Conservation (phyloP, 257 asterid species). For the Leptodermis oblonga region DNA sequence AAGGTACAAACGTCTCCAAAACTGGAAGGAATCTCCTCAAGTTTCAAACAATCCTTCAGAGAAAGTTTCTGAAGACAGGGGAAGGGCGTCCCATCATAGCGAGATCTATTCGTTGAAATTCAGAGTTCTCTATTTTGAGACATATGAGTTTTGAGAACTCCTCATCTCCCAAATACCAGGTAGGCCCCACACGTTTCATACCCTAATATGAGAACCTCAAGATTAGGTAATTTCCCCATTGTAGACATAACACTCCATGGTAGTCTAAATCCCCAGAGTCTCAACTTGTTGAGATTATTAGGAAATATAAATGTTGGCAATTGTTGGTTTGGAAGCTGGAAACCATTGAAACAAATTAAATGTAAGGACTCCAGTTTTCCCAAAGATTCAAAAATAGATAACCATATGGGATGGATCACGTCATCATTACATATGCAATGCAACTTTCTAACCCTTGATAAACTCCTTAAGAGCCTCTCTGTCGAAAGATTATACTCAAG, state of each 20-base stretch:
- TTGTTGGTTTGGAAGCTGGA: not conserved
- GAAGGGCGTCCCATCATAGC: not conserved
- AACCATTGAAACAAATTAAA: not conserved
- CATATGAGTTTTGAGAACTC: slow-evolving; percentile 10
- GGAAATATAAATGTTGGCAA: not conserved
- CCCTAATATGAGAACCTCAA: slow-evolving; percentile 4
- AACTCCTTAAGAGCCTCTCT: not conserved
- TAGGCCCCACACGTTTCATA: not conserved
- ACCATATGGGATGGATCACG: not conserved
- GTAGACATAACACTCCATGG: not conserved
- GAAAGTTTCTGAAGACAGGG: not conserved
- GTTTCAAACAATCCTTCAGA: not conserved
- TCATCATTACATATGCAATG: not conserved
- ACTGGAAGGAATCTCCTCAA: not conserved
- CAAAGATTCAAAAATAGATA: not conserved
- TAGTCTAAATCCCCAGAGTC: not conserved
- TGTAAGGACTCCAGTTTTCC: not conserved
- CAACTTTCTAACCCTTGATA: slow-evolving; percentile 2
- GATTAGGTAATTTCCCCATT: slow-evolving; percentile 3
- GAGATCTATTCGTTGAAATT: too few species aligned
- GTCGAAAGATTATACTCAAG: too few species aligned
- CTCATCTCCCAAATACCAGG: slow-evolving; percentile 4
- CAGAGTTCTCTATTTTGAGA: not conserved
- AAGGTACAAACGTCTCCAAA: not conserved
- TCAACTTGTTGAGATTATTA: not conserved